Conservation (phyloP, 75 land plant species). For the Cunninghamia lanceolata region DNA sequence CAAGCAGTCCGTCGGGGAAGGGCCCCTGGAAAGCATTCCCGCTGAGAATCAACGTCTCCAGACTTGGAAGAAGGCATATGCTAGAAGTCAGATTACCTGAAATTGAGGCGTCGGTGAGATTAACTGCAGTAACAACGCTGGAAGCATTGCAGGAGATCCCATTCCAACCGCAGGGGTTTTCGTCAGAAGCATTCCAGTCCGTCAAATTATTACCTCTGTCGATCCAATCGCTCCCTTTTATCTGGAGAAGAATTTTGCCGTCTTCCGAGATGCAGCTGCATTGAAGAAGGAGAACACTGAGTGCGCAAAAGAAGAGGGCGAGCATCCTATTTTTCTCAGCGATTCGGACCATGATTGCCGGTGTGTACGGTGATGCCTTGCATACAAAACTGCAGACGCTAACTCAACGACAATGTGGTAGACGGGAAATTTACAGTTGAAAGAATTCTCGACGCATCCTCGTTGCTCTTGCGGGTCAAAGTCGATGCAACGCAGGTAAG, state of each 20-base stretch:
- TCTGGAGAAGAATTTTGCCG: constrained; percentile 38
- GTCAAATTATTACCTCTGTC: constrained; percentile 29
- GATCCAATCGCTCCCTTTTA: constrained; percentile 19
- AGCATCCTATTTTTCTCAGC: neutral
- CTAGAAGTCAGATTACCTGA: constrained; percentile 8
- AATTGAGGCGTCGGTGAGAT: neutral
- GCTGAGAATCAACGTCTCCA: constrained; percentile 6
- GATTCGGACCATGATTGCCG: neutral
- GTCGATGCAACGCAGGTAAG: no score
- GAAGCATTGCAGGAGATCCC: constrained; percentile 55
- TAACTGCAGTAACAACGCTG: neutral
- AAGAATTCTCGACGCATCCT: no score
- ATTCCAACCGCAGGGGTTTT: constrained; percentile 69
- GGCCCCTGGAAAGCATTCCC: constrained; percentile 40
- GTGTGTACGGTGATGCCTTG: no score
- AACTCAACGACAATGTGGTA: neutral
- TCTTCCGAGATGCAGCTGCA: constrained; percentile 24
- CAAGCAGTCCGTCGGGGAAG: constrained; percentile 37
- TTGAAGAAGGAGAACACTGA: neutral
- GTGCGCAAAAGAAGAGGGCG: neutral
- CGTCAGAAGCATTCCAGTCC: constrained; percentile 43
- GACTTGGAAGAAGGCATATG: constrained; percentile 10
- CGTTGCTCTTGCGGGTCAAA: no score
- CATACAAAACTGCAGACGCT: neutral
- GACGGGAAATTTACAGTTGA: neutral